Evolutionary conservation across 352 stramenopile genomes (phyloP), one percentile per base, ranked within the genome.

Genomic region (Bremia lactucae): DNA sequence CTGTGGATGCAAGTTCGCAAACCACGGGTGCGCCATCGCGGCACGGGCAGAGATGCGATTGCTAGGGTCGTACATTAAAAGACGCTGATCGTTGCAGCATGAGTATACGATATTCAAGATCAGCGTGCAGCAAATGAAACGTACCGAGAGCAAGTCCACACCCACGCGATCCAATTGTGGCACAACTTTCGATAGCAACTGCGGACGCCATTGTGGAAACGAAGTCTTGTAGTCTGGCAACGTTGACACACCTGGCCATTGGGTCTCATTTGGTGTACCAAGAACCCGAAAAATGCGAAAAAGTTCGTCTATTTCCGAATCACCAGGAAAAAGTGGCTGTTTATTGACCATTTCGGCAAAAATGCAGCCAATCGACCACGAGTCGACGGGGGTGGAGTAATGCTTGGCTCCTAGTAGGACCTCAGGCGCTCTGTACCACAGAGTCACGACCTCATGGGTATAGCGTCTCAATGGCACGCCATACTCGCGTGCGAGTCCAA

Each of bases 231-330:
- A 99, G 64, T 99, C 96, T 1, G 94, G 95, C 25, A 99, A 64
- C 15, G 77, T 79, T 7, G 94, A 98, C 0, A 99, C 94, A 23
- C 95, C 95, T 3, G 93, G 93, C 97, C 96, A 99, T 14, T 91
- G 69, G 24, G 79, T 55, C 59, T 99, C 96, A 43, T 92, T 95
- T 0, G 97, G 97, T 7, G 97, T 99, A 19, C 96, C 97, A 4
- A 99, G 61, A 21, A 96, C 87, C 10, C 76, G 70, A 64, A 99
- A 99, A 45, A 99, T 98, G 34, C 97, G 96, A 65, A 97, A 98
- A 19, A 99, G 68, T 58, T 99, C 91, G 60, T 99, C 96, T 60
- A 99, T 98, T 68, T 99, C 96, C 18, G 90, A 98, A 59, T 98
- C 93, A 11, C 94, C 94, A 4, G 82, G 80, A 45, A 94, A 94